Conservation (phyloP, 78 protist genomes). For the Dictyostelium intermedium region DNA sequence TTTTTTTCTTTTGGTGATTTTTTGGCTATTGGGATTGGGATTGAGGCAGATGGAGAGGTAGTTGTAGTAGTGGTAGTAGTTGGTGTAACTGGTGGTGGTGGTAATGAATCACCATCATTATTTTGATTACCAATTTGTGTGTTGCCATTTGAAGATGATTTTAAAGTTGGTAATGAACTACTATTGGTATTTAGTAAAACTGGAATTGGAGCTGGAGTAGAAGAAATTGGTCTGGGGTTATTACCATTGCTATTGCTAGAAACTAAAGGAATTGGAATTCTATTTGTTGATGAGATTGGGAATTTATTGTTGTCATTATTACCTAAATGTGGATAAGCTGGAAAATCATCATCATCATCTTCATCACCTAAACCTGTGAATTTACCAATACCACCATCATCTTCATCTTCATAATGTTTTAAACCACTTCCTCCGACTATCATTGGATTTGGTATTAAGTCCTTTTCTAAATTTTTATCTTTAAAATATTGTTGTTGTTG, state of each 20-base stretch:
- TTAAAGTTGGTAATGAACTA: not conserved
- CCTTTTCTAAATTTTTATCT: not conserved
- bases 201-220: not conserved
- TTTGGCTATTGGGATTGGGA: not conserved
- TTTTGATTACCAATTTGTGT: not conserved
- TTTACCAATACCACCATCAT: not conserved
- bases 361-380: not conserved
- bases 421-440: not conserved
- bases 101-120: not conserved
- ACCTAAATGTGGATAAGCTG: conserved; percentile 5
- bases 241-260: not conserved
- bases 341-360: not conserved
- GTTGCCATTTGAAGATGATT: not conserved
- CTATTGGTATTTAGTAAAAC: not conserved
- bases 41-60: not conserved
- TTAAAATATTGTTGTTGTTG: not conserved
- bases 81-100: not conserved
- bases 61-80: not conserved
- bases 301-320: not conserved
- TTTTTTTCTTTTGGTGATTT: not conserved
- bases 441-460: conserved; percentile 25
- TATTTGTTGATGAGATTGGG: not conserved
- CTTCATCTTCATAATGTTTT: not conserved
- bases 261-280: not conserved
- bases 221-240: not conserved